Evolutionary conservation across 2,329 filamentous ascomycete genomes (phyloP), one percentile per base, ranked within the genome.

Genomic region (Fusarium virguliforme): DNA sequence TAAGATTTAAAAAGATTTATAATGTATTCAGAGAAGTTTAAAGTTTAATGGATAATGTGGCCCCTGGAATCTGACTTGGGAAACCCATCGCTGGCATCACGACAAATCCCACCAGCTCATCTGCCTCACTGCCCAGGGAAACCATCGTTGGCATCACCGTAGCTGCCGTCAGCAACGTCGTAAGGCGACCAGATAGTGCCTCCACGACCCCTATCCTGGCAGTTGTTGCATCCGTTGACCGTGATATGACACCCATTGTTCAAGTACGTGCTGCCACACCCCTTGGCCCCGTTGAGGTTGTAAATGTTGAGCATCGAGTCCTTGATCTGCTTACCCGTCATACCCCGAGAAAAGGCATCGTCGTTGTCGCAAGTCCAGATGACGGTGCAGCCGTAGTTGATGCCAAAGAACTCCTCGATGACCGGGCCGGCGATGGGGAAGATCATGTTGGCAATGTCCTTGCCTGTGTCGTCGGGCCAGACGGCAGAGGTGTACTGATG

Each of bases 271-370:
- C 58, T 65, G 3, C 63, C 63, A 7, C 63, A 62, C 2, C 58
- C 58, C 59, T 65, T 65, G 15, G 62, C 63, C 4, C 59, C 63
- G 30, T 65, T 57, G 10, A 62, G 51, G 28, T 62, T 62, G 53
- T 62, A 65, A 3, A 65, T 62, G 15, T 65, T 62, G 41, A 62
- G 59, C 58, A 65, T 62, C 10, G 50, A 51, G 22, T 65, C 53
- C 30, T 65, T 65, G 24, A 65, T 65, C 51, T 65, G 63, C 53
- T 62, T 65, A 28, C 63, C 63, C 12, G 63, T 65, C 63, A 65
- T 65, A 13, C 63, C 63, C 6, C 48, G 50, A 7, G 63, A 40
- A 13, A 62, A 65, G 30, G 51, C 40, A 13, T 57, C 63, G 4
- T 65, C 63, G 6, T 65, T 51, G 6, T 65, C 53, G 15, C 63